A percentile compares a stretch with the other conserved stretches of the same genome.
phyloP scores from a whole-genome alignment of 305 asterid species.

The Salvia sclarea region DNA sequence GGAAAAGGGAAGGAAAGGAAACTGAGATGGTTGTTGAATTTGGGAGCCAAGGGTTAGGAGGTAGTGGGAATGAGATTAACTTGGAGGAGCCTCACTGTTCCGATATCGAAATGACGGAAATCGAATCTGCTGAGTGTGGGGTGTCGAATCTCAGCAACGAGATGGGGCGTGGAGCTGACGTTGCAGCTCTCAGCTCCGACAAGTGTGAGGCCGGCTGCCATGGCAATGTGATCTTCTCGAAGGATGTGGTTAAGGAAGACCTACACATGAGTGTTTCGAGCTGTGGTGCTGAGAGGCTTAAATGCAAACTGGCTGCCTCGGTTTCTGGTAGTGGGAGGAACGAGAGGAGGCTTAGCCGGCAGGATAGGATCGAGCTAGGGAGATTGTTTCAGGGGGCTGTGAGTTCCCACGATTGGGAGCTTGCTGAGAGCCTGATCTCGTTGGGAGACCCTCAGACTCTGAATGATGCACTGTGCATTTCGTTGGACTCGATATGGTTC shows the following conservation, averaged over 20 bases:
- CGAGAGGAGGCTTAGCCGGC: conserved; percentile 63
- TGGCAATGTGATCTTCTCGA: conserved; percentile 48
- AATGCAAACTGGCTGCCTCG: conserved; percentile 46
- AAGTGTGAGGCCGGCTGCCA: conserved; percentile 47
- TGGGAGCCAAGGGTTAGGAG: conserved; percentile 21
- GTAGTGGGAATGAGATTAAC: conserved; percentile 20
- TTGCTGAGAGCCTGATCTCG: conserved; percentile 59
- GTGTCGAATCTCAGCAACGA: conserved; percentile 24
- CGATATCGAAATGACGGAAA: conserved; percentile 49
- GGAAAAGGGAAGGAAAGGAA: conserved; percentile 21
- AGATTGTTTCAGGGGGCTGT: conserved; percentile 73
- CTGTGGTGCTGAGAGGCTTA: conserved; percentile 58
- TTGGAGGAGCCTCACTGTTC: conserved; percentile 41
- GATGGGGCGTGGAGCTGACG: conserved; percentile 23
- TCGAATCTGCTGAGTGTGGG: conserved; percentile 46
- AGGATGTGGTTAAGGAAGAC: conserved; percentile 50
- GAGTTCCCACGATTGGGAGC: conserved; percentile 70
- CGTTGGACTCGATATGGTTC: conserved; percentile 77
- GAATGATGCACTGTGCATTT: conserved; percentile 66
- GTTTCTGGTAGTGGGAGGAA: conserved; percentile 41
- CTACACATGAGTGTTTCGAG: conserved; percentile 38
- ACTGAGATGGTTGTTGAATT: conserved; percentile 16
- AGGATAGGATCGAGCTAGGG: conserved; percentile 67
- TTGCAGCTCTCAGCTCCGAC: conserved; percentile 36
- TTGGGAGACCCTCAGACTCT: conserved; percentile 72